Base-by-base conservation (phyloP, 192 early-diverging fungal genomes). In the Coemansia sp. region DNA sequence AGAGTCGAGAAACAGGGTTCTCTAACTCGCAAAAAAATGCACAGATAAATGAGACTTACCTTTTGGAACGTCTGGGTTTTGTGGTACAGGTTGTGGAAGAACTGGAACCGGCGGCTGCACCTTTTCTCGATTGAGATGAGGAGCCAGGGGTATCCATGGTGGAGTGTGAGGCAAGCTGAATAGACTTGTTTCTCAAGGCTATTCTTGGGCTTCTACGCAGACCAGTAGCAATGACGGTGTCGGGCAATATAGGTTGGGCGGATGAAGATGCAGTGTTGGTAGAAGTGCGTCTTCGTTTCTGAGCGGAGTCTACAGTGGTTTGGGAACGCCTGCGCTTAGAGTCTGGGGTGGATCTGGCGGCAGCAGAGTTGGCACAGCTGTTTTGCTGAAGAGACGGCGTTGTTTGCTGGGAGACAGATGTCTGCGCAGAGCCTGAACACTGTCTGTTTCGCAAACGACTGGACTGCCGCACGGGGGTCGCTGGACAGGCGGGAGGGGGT, bases 401-500 rank as follows among this genome's bases (percentile, higher is more conserved):
- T n/a, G 47, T 12, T 54, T 54, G 19, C 11, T 54, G 51, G 12
- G 51, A 54, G 26, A 13, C 51, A 54, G 51, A 26, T 6, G 12
- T 7, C 11, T 18, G 51, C 45, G 66, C 39, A 21, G 40, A 37
- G 36, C 61, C 66, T 52, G 46, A 41, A 22, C 57, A 62, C 47
- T 67, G 69, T 56, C 65, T 72, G 22, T 77, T 66, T 36, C 65
- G 62, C 42, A 65, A 32, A 57, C 75, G 75, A 46, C 70, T 66
- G 19, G 75, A 72, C 49, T 61, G 61, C 48, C 70, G 66, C 57
- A 40, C 57, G 22, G 70, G 68, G 42, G 70, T 56, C 40, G 58
- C 52, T 49, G 64, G 41, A 43, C 54, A 42, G 26, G 63, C 52
- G 64, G 55, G 51, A 26, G 36, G 37, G 9, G 6, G 6, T 16